phyloP scores from a whole-genome alignment of 257 asterid species.

The Gynochthodes officinalis region DNA sequence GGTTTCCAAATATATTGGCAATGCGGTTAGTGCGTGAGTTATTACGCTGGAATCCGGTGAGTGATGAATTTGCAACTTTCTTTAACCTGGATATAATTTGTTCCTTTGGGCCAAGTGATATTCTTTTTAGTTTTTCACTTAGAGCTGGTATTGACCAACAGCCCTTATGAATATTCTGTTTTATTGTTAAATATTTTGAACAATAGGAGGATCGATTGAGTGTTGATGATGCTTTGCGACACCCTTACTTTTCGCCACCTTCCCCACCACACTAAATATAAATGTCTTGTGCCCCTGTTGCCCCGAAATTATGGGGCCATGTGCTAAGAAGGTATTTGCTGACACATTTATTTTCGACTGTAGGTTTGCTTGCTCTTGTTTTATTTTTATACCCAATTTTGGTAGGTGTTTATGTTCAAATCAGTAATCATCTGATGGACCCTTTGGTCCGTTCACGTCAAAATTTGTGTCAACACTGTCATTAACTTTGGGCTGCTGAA shows the following conservation, averaged over 20 bases:
- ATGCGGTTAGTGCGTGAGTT: constrained; percentile 84
- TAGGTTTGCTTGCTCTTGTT: not conserved
- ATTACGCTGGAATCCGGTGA: constrained; percentile 90
- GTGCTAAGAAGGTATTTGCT: not conserved
- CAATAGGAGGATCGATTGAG: constrained; percentile 74
- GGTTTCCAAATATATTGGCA: constrained; percentile 81
- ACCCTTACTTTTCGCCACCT: constrained; percentile 67
- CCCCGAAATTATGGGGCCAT: not conserved
- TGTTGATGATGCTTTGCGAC: constrained; percentile 85
- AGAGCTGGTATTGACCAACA: not conserved
- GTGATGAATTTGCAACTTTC: constrained; percentile 23
- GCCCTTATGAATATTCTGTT: constrained; percentile 4
- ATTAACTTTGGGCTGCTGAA: too few species aligned
- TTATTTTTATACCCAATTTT: not conserved
- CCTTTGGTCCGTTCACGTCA: not conserved
- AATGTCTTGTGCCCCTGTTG: not conserved
- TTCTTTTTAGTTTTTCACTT: not conserved
- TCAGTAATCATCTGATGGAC: not conserved
- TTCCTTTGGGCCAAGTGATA: not conserved
- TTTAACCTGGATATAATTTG: not conserved
- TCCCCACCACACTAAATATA: constrained; percentile 12
- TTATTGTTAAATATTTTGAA: constrained; percentile 14
- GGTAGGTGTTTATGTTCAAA: too few species aligned
- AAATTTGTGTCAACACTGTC: too few species aligned
- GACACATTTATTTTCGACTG: not conserved